phyloP scores from a whole-genome alignment of 2,329 filamentous ascomycete genomes.

The Diaporthe vaccinii region DNA sequence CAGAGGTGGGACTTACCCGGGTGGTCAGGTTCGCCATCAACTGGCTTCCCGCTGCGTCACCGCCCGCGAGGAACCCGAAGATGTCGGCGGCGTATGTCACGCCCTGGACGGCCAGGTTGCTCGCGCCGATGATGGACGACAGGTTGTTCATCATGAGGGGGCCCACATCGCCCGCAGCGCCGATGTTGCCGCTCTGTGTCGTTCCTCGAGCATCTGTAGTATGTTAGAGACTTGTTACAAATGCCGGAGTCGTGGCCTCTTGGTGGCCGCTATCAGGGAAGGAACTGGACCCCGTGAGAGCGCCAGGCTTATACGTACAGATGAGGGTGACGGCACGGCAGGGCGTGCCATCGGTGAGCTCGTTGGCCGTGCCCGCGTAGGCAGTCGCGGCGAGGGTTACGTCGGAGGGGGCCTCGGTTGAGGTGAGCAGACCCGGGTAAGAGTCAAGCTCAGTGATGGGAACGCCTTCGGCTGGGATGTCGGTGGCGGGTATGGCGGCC shows the following conservation, averaged over 20 bases:
- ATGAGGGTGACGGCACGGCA: slow-evolving; percentile 40
- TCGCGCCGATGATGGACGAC: slow-evolving; percentile 36
- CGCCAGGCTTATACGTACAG: neutral
- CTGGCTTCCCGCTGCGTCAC: slow-evolving; percentile 43
- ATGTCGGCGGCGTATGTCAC: slow-evolving; percentile 47
- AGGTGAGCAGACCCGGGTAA: slow-evolving; percentile 2
- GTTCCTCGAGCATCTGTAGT: slow-evolving; percentile 36
- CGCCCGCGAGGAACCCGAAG: slow-evolving; percentile 45
- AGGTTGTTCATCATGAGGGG: slow-evolving; percentile 46
- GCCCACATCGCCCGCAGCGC: slow-evolving; percentile 43
- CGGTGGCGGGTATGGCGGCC: neutral
- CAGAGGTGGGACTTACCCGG: neutral
- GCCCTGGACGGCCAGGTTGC: slow-evolving; percentile 46
- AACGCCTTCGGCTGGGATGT: neutral
- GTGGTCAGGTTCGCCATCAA: slow-evolving; percentile 36
- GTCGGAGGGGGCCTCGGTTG: neutral
- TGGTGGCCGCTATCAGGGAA: no score
- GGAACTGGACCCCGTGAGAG: neutral
- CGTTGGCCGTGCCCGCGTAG: slow-evolving; percentile 30
- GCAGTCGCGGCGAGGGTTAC: neutral
- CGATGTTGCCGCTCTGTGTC: slow-evolving; percentile 39
- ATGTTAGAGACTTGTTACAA: neutral
- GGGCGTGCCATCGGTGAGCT: slow-evolving; percentile 39
- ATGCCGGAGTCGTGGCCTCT: neutral
- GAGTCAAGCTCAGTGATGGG: slow-evolving; percentile 17